These are phyloP conservation scores for Echeveria elegans DNA, from an alignment of 164 flowering plant genomes.

Conservation along the genomic window DNA sequence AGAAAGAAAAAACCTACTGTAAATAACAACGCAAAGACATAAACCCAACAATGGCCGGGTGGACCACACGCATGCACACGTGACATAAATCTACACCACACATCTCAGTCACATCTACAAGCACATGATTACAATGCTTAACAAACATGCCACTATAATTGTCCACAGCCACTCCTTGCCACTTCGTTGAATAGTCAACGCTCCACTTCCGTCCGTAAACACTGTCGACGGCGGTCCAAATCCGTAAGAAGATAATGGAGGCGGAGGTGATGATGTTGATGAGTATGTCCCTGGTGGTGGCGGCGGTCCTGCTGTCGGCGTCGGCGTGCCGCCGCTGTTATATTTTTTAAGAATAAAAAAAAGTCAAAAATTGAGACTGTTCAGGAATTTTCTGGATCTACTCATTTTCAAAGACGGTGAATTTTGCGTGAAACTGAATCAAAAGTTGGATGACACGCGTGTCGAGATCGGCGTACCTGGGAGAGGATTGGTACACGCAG, in stretches of 20 bases:
- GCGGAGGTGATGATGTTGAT: neutral
- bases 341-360: neutral
- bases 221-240: slow-evolving; percentile 1
- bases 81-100: neutral
- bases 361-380: neutral
- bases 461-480: neutral
- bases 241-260: neutral
- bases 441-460: neutral
- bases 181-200: slow-evolving; percentile 6
- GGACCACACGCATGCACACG: slow-evolving; percentile 1
- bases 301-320: slow-evolving; percentile 1
- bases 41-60: neutral
- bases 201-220: neutral
- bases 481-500: slow-evolving; percentile 8
- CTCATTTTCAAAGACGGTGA: neutral
- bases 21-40: neutral
- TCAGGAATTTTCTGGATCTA: neutral
- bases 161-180: neutral
- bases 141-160: slow-evolving; percentile 2
- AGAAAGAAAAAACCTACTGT: too few relatives aligned
- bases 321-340: slow-evolving; percentile 1
- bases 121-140: neutral
- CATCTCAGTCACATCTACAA: neutral
- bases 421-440: neutral
- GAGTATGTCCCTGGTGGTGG: neutral